Conservation (phyloP, 2,329 filamentous ascomycete species). For the Ciborinia camelliae region DNA sequence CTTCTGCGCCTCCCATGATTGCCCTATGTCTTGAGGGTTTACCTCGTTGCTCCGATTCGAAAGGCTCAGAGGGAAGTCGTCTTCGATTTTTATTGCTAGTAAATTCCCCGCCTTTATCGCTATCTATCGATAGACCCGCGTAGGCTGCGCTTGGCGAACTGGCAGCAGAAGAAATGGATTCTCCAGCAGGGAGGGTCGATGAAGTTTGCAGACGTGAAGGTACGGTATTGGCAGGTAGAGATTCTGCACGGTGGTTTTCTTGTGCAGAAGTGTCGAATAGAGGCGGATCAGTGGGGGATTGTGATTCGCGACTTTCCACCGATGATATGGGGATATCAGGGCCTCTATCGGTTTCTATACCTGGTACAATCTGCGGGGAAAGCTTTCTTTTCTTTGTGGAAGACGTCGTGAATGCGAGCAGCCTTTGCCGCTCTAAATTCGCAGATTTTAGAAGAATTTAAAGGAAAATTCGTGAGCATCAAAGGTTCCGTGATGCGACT, state of each 20-base stretch:
- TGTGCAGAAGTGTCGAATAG: constrained; percentile 38
- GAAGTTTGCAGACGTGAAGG: constrained; percentile 43
- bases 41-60: constrained; percentile 37
- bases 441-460: constrained; percentile 22
- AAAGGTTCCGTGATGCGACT: constrained; percentile 5
- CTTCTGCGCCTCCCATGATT: constrained; percentile 59
- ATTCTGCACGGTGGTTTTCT: constrained; percentile 25
- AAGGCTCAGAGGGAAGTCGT: constrained; percentile 39
- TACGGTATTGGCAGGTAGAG: constrained; percentile 50
- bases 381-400: constrained; percentile 72
- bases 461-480: constrained; percentile 25
- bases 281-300: constrained; percentile 45
- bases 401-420: constrained; percentile 70
- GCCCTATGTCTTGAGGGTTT: constrained; percentile 53
- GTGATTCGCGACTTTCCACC: constrained; percentile 41
- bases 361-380: constrained; percentile 40
- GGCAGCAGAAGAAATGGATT: constrained; percentile 53
- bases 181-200: constrained; percentile 44
- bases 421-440: constrained; percentile 43
- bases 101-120: constrained; percentile 46
- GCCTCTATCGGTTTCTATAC: constrained; percentile 28
- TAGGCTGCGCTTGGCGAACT: constrained; percentile 57
- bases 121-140: constrained; percentile 55
- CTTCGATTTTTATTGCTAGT: constrained; percentile 27
- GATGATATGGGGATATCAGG: constrained; percentile 36